Conservation (phyloP, 495 filamentous ascomycete genomes). For the Pyronema omphalodes region DNA sequence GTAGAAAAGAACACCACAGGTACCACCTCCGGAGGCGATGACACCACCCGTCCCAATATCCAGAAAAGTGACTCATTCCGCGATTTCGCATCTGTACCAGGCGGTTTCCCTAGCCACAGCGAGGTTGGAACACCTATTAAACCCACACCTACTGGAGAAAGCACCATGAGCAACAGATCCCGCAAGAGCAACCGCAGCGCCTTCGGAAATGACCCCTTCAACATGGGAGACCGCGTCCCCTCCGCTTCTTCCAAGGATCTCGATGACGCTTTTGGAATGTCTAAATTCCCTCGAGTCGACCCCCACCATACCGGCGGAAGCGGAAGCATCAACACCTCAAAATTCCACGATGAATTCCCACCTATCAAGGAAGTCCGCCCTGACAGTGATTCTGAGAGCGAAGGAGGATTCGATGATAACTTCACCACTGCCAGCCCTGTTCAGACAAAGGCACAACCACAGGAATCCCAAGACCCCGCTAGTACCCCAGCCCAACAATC, state of each 20-base stretch:
- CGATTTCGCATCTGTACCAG: constrained; percentile 14
- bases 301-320: constrained; percentile 25
- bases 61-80: constrained; percentile 21
- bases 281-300: constrained; percentile 26
- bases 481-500: constrained; percentile 39
- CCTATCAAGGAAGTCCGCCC: constrained; percentile 72
- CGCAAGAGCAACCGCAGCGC: constrained; percentile 26
- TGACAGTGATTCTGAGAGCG: constrained; percentile 65
- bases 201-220: constrained; percentile 35
- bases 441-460: constrained; percentile 24
- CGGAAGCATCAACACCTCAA: constrained; percentile 23
- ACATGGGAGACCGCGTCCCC: constrained; percentile 33
- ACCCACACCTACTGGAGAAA: constrained; percentile 34
- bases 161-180: constrained; percentile 25
- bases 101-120: constrained; percentile 29
- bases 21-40: constrained; percentile 17
- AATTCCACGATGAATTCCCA: constrained; percentile 65
- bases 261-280: constrained; percentile 52
- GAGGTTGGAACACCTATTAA: constrained; percentile 27
- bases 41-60: constrained; percentile 5
- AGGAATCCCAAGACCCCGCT: constrained; percentile 26
- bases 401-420: constrained; percentile 85
- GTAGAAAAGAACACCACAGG: constrained; percentile 20
- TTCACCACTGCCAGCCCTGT: constrained; percentile 54
- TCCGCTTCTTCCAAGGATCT: constrained; percentile 50